Evolutionary conservation across 2,329 filamentous ascomycete species (phyloP), one percentile per base, ranked within the genome.

Genomic region (Aspergillus tubingensis): DNA sequence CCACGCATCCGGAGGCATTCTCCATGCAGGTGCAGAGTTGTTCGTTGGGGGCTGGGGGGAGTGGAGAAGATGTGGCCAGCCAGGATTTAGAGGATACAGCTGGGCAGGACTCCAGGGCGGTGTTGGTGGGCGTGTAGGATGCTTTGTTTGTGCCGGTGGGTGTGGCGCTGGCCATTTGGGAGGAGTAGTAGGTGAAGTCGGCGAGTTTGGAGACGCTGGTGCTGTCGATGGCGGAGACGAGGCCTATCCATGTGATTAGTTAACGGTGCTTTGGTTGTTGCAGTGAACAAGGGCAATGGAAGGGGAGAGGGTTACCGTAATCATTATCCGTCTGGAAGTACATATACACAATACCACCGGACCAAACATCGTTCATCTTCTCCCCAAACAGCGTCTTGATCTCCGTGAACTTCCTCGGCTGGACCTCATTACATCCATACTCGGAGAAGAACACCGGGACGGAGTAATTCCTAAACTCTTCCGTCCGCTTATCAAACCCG

Each of bases 361-460:
- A 96, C 86, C 94, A 94, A 70, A 96, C 90, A 5, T 77, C 78
- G 17, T 86, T 90, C 95, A 98, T 98, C 54, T 91, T 76, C 58
- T 83, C 74, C 51, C 88, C 88, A 78, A 91, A 98, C 5, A 98
- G 86, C 48, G 90, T 89, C 38, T 79, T 81, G 43, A 96, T 92
- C 77, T 98, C 95, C 59, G 91, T 86, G 80, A 96, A 98, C 64
- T 85, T 83, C 78, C 94, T 91, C 63, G 84, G 86, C 47, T 83
- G 82, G 74, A 79, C 82, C 30, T 81, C 83, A 81, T 96, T 97
- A 88, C 94, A 98, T 68, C 94, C 94, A 73, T 98, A 98, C 81
- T 98, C 94, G 65, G 94, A 93, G 74, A 98, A 96, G 88, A 98
- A 98, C 71, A 92, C 90, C 41, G 94, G 95, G 5, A 98, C 91